Evolutionary conservation across 2,329 filamentous ascomycete genomes (phyloP), one percentile per base, ranked within the genome.

Genomic region (Pseudogymnoascus sp.): DNA sequence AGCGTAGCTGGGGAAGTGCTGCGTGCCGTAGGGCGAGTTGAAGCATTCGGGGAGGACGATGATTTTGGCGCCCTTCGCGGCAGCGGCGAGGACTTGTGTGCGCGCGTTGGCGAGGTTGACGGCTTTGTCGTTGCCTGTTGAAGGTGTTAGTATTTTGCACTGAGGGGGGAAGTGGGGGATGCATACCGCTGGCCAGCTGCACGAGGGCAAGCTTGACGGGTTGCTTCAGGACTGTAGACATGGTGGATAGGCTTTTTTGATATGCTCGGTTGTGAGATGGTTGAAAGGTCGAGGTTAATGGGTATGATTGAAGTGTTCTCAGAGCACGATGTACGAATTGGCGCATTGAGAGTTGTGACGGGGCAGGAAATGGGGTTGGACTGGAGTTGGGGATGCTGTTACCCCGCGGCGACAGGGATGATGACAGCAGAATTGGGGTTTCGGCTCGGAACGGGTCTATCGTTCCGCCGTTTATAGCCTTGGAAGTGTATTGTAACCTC

Each of bases 41-140:
- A 99, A 99, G 82, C 95, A 99, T 79, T 99, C 95, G 37, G 95
- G 95, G 16, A 99, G 84, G 36, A 97, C 91, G 68, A 97, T 87
- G 65, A 99, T 86, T 64, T 89, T 86, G 65, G 93, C 91, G 69
- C 93, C 93, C 3, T 79, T 79, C 26, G 79, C 76, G 23, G 91
- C 88, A 4, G 95, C 93, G 75, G 91, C 87, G 67, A 91, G 83
- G 64, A 97, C 92, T 74, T 95, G 93, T 47, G 82, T 81, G 64
- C 90, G 88, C 11, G 95, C 93, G 74, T 88, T 88, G 21, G 82
- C 74, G 67, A 99, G 90, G 77, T 99, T 99, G 68, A 83, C 83
- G 10, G 86, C 74, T 79, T 99, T 99, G 79, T 96, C 91, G 68
- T 88, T 77, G 66, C 90, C 81, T 88, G 71, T 62, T 61, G 34